phyloP scores from a whole-genome alignment of 2,329 filamentous ascomycete species.

The Verticillium longisporum region DNA sequence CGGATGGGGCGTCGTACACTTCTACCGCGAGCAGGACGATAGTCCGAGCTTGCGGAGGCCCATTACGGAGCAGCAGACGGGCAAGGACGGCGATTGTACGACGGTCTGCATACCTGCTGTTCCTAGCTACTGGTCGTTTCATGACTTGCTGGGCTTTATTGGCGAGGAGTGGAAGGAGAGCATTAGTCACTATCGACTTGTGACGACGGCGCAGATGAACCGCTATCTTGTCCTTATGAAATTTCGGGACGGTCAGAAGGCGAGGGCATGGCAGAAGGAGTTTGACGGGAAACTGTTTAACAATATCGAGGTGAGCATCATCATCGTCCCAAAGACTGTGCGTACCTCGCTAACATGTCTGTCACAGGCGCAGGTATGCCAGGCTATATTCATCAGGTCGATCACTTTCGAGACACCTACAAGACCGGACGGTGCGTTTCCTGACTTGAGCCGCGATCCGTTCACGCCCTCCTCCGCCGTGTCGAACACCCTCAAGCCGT shows the following conservation, averaged over 20 bases:
- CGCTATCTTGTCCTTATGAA: slow-evolving; percentile 95
- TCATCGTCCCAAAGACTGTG: not conserved
- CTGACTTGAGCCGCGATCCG: slow-evolving; percentile 54
- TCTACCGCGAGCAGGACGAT: slow-evolving; percentile 82
- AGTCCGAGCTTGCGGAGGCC: slow-evolving; percentile 44
- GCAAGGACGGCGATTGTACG: slow-evolving; percentile 60
- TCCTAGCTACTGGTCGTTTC: slow-evolving; percentile 85
- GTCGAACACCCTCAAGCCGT: slow-evolving; percentile 47
- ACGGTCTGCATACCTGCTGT: slow-evolving; percentile 92
- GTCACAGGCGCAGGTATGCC: slow-evolving; percentile 73
- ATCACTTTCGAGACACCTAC: slow-evolving; percentile 73
- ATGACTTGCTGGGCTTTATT: slow-evolving; percentile 85
- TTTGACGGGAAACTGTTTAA: slow-evolving; percentile 95
- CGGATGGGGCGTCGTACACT: slow-evolving; percentile 88
- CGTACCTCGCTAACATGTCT: slow-evolving; percentile 9
- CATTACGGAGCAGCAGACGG: slow-evolving; percentile 17
- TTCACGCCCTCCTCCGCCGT: slow-evolving; percentile 46
- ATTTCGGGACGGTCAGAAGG: slow-evolving; percentile 69
- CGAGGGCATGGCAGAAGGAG: slow-evolving; percentile 71
- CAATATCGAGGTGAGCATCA: slow-evolving; percentile 66
- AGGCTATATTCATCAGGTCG: slow-evolving; percentile 89
- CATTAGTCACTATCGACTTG: slow-evolving; percentile 90
- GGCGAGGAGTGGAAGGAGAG: slow-evolving; percentile 80
- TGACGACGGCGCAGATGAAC: slow-evolving; percentile 82
- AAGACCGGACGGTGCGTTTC: slow-evolving; percentile 41